Evolutionary conservation across 2,329 filamentous ascomycete species (phyloP).

Genomic region (Fusarium napiforme): DNA sequence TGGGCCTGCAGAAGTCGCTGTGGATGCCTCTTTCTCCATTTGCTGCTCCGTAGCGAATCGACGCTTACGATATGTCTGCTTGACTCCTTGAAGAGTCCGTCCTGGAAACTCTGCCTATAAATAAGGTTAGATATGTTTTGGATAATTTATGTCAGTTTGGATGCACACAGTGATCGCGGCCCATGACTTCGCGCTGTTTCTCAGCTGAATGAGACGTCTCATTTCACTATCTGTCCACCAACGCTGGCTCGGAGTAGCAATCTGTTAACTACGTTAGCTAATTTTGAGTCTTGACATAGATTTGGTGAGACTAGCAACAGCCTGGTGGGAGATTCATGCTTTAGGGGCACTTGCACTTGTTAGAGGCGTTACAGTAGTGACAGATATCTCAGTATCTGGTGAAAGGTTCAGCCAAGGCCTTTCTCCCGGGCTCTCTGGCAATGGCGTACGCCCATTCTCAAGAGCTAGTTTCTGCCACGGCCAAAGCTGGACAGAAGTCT

Average conservation of each 20-base stretch:
- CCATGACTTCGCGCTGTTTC: not conserved
- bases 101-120: not conserved
- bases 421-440: slow-evolving; percentile 3
- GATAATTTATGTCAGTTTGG: rapidly evolving
- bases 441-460: not conserved
- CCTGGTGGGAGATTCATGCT: rapidly evolving
- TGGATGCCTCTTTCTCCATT: not conserved
- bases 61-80: slow-evolving; percentile 19
- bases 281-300: not conserved
- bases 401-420: not conserved
- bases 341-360: too few relatives aligned
- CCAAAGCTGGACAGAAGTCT: not conserved
- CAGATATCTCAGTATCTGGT: too few relatives aligned
- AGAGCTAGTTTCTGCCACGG: slow-evolving; percentile 14
- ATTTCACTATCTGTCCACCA: slow-evolving; percentile 18
- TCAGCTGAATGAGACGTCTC: not conserved
- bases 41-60: not conserved
- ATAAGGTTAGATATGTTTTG: not conserved
- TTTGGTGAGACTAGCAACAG: rapidly evolving
- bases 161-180: not conserved
- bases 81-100: slow-evolving; percentile 2
- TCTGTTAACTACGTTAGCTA: not conserved
- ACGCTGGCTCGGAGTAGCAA: not conserved
- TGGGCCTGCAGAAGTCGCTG: too few relatives aligned
- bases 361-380: not conserved